Evolutionary conservation across 1,284 basidiomycete species (phyloP).

Genomic region (Ustilago tritici): DNA sequence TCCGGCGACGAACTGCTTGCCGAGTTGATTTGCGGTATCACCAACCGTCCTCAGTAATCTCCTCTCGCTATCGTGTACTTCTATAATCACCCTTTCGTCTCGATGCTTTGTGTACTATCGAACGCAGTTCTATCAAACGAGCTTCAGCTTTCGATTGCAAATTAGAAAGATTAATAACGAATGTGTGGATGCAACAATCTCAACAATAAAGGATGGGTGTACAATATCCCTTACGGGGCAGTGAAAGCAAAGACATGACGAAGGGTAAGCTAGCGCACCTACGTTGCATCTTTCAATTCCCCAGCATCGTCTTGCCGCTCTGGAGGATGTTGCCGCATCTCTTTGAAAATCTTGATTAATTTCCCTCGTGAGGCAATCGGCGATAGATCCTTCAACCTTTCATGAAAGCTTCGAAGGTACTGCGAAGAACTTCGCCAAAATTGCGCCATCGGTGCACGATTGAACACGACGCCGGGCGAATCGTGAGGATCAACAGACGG

Average conservation of each 20-base stretch:
- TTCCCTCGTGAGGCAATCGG: background rate
- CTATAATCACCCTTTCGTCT: background rate
- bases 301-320: background rate
- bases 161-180: background rate
- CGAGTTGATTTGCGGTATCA: conserved; percentile 48
- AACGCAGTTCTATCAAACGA: background rate
- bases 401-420: background rate
- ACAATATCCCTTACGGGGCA: background rate
- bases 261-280: background rate
- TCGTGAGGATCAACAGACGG: background rate
- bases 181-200: background rate
- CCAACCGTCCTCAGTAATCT: conserved; percentile 27
- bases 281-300: background rate
- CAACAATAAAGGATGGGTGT: background rate
- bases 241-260: background rate
- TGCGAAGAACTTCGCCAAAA: background rate
- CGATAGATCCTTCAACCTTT: conserved; percentile 2
- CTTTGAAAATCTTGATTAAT: background rate
- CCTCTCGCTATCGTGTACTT: background rate
- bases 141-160: conserved; percentile 1
- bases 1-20: conserved; percentile 50
- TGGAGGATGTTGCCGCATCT: background rate
- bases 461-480: conserved; percentile 1
- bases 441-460: background rate
- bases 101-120: background rate